Base-by-base conservation (phyloP, 371 early-diverging fungal genomes). In the Rhizomucor pusillus region DNA sequence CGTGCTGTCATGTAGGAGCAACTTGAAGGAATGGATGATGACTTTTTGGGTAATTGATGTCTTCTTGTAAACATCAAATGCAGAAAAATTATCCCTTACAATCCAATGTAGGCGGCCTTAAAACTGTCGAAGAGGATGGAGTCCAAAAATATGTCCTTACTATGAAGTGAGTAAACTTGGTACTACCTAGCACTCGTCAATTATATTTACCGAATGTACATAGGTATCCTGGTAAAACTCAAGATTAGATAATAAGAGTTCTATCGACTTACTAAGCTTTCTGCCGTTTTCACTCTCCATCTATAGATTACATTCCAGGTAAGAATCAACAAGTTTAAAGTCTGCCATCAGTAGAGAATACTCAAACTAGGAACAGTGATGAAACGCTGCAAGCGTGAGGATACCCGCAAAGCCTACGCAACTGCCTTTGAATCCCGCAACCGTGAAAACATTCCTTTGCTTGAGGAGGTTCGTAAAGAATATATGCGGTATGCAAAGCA, bases 1-100 rank as follows among this genome's bases (percentile, higher is more conserved):
- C 16, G 39, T 59, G 13, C 24, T 48, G 14, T 72, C 81, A 74
- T 75, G 45, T 61, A 73, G 60, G 83, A 86, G 34, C 90, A 92
- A 55, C 72, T 92, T 22, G 86, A 85, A 19, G 92, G 92, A 12
- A 67, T 92, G 64, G 85, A 87, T 13, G 82, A 80, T 19, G 87
- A 87, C 62, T 91, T 86, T 63, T 69, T 91, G 37, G 81, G 82
- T 54, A 72, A 67, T 46, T 11, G 11, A 23, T 41, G 19, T 22
- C 7, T 19, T 39, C 14, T 41, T 22, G 14, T 20, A 23, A 39
- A 24, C 13, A 19, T 40, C 37, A 19, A 24, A 5, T 18, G 5
- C 10, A 35, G 25, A 43, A 36, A 20, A 20, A 49, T 35, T 19
- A 18, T 47, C 34, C 19, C 43, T 43, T 44, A 37, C 41, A 44